Evolutionary conservation across 192 early-diverging fungal genomes (phyloP), one percentile per base, ranked within the genome.

Genomic region (Entrophospora sp.): DNA sequence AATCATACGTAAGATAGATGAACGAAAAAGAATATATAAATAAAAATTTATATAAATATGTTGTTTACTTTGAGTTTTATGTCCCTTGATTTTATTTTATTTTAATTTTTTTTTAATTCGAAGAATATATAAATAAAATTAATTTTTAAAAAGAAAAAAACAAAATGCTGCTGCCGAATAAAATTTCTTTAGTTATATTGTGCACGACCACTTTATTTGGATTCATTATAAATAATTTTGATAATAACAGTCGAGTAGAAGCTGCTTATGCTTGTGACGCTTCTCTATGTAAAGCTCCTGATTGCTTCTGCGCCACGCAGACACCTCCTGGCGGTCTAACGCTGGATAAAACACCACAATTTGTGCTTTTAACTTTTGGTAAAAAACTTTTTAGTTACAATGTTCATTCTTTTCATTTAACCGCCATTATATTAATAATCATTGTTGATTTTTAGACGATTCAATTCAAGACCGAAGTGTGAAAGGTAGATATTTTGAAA

Each of bases 301-400:
- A 61, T 6, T 83, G 82, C 68, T 62, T 77, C 8, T 83, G 82
- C 22, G 72, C 82, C 2, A 77, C 79, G 0, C 69, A 66, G 35
- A 70, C 61, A 9, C 79, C 79, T 57, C 77, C 82, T n/a, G 77
- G 73, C 22, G 75, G 76, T 8, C 57, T 82, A 45, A 25, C 57
- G 8, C 76, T 79, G 10, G 72, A 73, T 24, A 73, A 77, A 13
- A 76, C 75, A 4, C 83, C 83, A 6, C 83, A 85, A 58, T 85
- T 85, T 69, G 70, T 83, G 48, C 75, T 75, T 5, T 63, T 85
- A 35, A 85, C 87, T 13, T 86, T 79, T 71, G 87, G 51, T 53
- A 53, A 16, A 28, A 16, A 30, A 16, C 31, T 31, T 4, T 6
- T 28, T 53, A 16, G 0, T n/a, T 14, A 4, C 16, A 30, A 16